Percentiles rank a stretch among this genome's conserved stretches.
These are phyloP conservation scores for Agrocybe pediades DNA, from an alignment of 768 basidiomycete species.

Conservation along the genomic window DNA sequence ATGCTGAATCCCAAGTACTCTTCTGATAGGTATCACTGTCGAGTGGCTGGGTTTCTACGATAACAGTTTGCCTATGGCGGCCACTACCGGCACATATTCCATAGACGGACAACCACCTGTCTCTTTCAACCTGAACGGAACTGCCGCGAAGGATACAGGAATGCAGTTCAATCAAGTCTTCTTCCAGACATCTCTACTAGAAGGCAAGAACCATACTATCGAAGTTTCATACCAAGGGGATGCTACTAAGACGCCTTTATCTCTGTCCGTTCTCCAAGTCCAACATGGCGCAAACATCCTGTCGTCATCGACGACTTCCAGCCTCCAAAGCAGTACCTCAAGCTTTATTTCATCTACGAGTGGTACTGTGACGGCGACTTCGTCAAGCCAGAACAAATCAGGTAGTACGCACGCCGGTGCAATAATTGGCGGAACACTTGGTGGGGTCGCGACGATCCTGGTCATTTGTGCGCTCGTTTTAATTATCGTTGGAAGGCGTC, in stretches of 20 bases:
- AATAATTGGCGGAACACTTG: no score
- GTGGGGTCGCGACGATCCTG: no score
- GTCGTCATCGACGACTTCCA: no score
- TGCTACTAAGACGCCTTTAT: background rate
- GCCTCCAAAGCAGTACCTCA: no score
- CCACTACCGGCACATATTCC: background rate
- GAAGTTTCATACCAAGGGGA: background rate
- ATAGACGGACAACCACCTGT: background rate
- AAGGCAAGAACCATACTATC: background rate
- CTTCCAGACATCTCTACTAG: background rate
- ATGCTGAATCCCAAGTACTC: background rate
- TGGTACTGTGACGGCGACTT: no score
- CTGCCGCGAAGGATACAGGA: background rate
- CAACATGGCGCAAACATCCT: background rate
- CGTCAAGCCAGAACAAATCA: no score
- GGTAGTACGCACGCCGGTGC: no score
- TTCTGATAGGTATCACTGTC: constrained; percentile 28
- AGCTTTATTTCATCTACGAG: no score
- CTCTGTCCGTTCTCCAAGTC: background rate
- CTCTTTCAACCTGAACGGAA: background rate
- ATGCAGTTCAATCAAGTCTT: background rate
- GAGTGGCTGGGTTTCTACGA: constrained; percentile 24
- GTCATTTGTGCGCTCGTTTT: no score
- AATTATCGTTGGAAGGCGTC: no score
- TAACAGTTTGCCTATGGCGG: no score